Evolutionary conservation across 768 basidiomycete genomes (phyloP), one percentile per base, ranked within the genome.

Genomic region (Pisolithus microcarpus): DNA sequence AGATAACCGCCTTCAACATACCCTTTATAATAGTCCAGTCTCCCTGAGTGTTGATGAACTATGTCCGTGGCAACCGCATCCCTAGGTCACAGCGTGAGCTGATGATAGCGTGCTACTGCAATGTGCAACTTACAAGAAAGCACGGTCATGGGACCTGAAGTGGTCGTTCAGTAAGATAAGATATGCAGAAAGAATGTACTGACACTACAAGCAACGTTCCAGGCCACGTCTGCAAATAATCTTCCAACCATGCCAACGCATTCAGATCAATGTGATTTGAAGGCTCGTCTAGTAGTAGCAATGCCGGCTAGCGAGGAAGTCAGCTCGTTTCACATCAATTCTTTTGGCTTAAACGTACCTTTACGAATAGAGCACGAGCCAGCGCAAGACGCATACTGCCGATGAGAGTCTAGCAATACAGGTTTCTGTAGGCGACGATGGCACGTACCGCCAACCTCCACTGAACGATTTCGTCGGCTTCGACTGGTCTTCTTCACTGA

Each of bases 31-130:
- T 98, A 98, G 65, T 98, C 93, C 18, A 98, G 76, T 43, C 96
- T 80, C 49, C 77, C 85, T 0, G 87, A 92, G 65, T 97, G 93
- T 67, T 91, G 92, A 65, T 96, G 91, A n/a, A 97, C 80, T 57
- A 99, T 97, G 66, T 99, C 96, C 16, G 96, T 98, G 4, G 96
- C 95, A 36, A 98, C 91, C 15, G 90, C 87, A 66, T 98, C 95
- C 49, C 87, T 89, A 31, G 9, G 46, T 37, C 11, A 56, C 26
- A 28, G 30, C 45, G 43, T 51, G 9, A 39, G 45, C 55, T 43
- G 42, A 28, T 36, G 23, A 26, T 7, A 28, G 24, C 11, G 15
- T 5, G 28, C 37, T 38, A 37, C 5, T 18, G 38, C 15, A 18
- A 23, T 19, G 9, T 42, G 24, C 21, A 38, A 63, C 81, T 59